Conservation (phyloP, 495 filamentous ascomycete genomes). For the Symbiotaphrina buchneri region DNA sequence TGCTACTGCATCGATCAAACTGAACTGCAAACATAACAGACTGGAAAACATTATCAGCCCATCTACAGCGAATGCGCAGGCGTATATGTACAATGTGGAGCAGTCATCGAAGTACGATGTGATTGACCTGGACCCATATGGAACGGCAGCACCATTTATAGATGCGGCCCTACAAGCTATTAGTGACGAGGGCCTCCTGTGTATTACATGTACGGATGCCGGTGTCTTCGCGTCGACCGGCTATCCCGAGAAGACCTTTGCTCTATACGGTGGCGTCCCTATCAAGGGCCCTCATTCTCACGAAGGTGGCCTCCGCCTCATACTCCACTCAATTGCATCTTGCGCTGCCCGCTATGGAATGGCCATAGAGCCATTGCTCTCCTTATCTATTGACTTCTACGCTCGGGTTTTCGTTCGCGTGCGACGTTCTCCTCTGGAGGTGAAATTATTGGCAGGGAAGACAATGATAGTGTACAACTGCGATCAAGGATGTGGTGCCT, state of each 20-base stretch:
- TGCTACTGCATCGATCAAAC: constrained; percentile 58
- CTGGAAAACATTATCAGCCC: constrained; percentile 44
- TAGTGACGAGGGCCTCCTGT: constrained; percentile 70
- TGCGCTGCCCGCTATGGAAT: constrained; percentile 72
- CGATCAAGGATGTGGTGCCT: constrained; percentile 72
- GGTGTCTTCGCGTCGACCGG: constrained; percentile 82
- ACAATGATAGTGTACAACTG: constrained; percentile 89
- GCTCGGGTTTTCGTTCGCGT: constrained; percentile 76
- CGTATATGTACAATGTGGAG: constrained; percentile 67
- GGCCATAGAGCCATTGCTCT: constrained; percentile 75
- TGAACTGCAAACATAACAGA: constrained; percentile 66
- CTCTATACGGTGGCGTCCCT: constrained; percentile 76
- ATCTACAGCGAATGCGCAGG: constrained; percentile 57
- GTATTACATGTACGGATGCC: constrained; percentile 91
- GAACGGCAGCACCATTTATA: constrained; percentile 73
- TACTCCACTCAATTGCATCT: constrained; percentile 57
- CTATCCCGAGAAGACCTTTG: constrained; percentile 79
- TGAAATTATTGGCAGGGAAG: constrained; percentile 74
- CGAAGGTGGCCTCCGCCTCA: constrained; percentile 71
- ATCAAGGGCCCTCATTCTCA: constrained; percentile 66
- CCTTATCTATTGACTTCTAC: constrained; percentile 90
- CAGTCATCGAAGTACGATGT: constrained; percentile 50
- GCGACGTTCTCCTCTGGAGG: constrained; percentile 48
- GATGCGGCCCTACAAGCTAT: constrained; percentile 74
- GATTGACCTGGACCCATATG: constrained; percentile 93